Percentiles rank a stretch among this genome's conserved stretches.
Evolutionary conservation across 2,329 filamentous ascomycete species (phyloP).

Genomic region (Mollisia scopiformis): DNA sequence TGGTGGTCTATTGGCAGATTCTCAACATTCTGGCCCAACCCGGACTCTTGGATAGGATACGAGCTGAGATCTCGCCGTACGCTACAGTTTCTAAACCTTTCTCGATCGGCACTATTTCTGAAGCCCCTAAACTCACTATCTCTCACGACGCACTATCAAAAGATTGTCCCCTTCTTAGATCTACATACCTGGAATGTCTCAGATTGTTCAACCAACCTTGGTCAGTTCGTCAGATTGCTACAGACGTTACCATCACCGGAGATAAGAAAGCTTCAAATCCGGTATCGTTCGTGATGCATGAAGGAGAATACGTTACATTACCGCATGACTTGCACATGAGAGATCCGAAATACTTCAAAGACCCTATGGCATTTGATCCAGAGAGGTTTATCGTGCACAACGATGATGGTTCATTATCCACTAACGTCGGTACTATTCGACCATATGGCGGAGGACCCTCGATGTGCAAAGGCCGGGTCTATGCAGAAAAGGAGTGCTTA

Average conservation of each 20-base stretch:
- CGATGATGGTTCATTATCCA: constrained; percentile 34
- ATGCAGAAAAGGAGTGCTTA: constrained; percentile 53
- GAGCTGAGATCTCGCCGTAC: constrained; percentile 47
- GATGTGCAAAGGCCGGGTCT: constrained; percentile 52
- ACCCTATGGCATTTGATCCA: constrained; percentile 45
- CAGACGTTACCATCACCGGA: constrained; percentile 39
- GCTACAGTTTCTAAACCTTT: constrained; percentile 39
- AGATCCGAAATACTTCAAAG: constrained; percentile 42
- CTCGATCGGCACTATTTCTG: constrained; percentile 33
- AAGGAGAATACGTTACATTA: constrained; percentile 46
- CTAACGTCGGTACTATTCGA: constrained; percentile 46
- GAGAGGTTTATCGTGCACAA: constrained; percentile 48
- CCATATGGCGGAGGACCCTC: constrained; percentile 51
- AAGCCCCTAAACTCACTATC: constrained; percentile 43
- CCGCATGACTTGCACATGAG: constrained; percentile 47
- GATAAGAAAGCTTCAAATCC: constrained; percentile 27
- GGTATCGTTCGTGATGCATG: constrained; percentile 43
- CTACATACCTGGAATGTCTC: constrained; percentile 48
- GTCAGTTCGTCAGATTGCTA: constrained; percentile 43
- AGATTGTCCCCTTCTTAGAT: constrained; percentile 49
- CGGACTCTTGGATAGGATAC: constrained; percentile 44
- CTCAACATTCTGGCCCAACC: constrained; percentile 47
- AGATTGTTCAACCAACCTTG: constrained; percentile 46
- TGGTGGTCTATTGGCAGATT: constrained; percentile 54
- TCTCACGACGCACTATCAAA: constrained; percentile 43